Base-by-base conservation (phyloP, 192 early-diverging fungal genomes). In the Gonapodya prolifera region DNA sequence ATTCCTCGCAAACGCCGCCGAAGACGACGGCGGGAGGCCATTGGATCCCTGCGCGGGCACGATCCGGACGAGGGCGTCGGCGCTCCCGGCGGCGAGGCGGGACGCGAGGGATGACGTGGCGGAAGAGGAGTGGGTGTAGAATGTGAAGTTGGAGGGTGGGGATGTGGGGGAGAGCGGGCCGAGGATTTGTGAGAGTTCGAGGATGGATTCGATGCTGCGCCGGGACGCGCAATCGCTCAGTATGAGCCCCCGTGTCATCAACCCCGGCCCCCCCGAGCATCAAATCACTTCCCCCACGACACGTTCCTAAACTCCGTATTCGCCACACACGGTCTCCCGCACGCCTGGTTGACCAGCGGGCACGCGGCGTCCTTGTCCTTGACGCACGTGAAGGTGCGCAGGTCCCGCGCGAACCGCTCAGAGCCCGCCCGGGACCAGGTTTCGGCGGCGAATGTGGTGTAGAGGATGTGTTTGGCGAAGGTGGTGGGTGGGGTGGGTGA, bases 381-480 rank as follows among this genome's bases (percentile, higher is more conserved):
- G 2, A 81, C 78, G 80, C 94, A 95, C 32, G 77, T 69, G 75
- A 91, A 86, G 1, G 84, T 83, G 1, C 75, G 78, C 8, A 95
- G 88, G 78, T 94, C 93, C 34, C 92, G 71, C 1, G 93, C 91
- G 81, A 95, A 95, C 34, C 93, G 82, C 79, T 92, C 87, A 0
- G 94, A 95, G n/a, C 94, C 94, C 35, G 89, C 85, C 79, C 87
- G 91, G 33, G 87, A 91, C 86, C 89, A 95, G 32, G 88, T 74
- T 80, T 95, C 94, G 17, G 84, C 89, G 29, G 86, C 84, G 78
- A 95, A 95, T 17, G 87, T 80, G 16, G 91, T 93, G 81, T 91
- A 95, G 32, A 95, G 18, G 30, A 95, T 89, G 78, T 93, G 87
- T 75, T 92, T 91, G 35, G 82, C 80, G 70, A 92, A 82, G 1